phyloP scores from a whole-genome alignment of 345 rosid genomes.

The Eucalyptus regnans region DNA sequence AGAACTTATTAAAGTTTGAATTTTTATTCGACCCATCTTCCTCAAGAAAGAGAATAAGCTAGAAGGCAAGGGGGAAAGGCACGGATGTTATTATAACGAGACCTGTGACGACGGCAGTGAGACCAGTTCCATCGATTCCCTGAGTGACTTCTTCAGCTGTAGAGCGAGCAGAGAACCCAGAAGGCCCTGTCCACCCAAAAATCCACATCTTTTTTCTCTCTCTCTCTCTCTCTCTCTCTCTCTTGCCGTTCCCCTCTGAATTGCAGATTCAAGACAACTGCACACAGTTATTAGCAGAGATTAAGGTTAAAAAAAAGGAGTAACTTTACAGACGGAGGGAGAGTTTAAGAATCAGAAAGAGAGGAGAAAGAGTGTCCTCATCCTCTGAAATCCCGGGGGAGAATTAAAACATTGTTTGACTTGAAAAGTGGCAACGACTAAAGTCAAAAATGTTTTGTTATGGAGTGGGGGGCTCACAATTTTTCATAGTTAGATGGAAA shows the following conservation, averaged over 20 bases:
- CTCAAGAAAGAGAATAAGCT: neutral
- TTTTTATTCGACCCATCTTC: neutral
- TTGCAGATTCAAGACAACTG: neutral
- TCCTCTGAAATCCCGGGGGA: neutral
- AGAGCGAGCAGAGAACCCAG: slow-evolving; percentile 8
- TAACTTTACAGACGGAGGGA: neutral
- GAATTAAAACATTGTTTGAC: neutral
- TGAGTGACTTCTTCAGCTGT: slow-evolving; percentile 32
- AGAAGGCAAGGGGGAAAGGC: neutral
- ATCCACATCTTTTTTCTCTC: neutral
- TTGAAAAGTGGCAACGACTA: neutral
- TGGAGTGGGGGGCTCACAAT: neutral
- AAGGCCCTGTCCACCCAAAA: neutral
- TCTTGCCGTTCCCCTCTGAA: neutral
- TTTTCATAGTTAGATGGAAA: neutral
- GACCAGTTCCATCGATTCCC: slow-evolving; percentile 32
- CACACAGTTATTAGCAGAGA: neutral
- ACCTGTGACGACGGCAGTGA: slow-evolving; percentile 45
- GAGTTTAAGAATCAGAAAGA: neutral
- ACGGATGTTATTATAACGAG: neutral
- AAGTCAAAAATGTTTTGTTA: neutral
- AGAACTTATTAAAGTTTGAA: neutral
- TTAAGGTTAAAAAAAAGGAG: neutral
- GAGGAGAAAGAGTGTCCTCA: neutral
- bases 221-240: neutral